phyloP scores from a whole-genome alignment of 106 monocot genomes.

The Dactylorhiza incarnata region DNA sequence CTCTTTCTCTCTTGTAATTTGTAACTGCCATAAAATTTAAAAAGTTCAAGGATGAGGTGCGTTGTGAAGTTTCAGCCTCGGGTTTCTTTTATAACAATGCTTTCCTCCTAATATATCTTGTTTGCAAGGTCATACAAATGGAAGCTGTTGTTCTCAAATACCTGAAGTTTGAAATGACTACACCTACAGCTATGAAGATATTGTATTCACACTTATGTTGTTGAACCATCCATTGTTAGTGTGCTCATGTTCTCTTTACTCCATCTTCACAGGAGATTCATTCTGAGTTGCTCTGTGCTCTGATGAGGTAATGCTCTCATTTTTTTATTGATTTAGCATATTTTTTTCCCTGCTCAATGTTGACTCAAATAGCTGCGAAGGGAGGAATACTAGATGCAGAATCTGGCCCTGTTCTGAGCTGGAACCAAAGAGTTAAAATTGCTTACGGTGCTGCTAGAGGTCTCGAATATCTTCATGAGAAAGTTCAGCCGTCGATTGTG shows the following conservation, averaged over 20 bases:
- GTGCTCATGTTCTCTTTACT: background rate
- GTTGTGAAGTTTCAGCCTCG: background rate
- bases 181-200: constrained; percentile 25
- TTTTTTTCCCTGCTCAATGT: too few relatives aligned
- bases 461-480: too few relatives aligned
- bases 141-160: constrained; percentile 70
- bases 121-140: constrained; percentile 66
- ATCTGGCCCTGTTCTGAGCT: too few relatives aligned
- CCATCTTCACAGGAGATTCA: constrained; percentile 51
- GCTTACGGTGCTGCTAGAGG: too few relatives aligned
- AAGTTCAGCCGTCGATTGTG: too few relatives aligned
- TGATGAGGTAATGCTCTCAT: too few relatives aligned
- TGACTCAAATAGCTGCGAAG: too few relatives aligned
- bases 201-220: background rate
- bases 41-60: constrained; percentile 84
- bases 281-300: constrained; percentile 61
- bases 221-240: background rate
- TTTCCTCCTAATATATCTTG: background rate
- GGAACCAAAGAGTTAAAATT: too few relatives aligned
- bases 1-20: too few relatives aligned
- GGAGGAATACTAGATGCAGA: too few relatives aligned
- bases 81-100: background rate
- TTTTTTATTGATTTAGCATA: too few relatives aligned
- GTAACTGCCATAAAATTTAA: too few relatives aligned
- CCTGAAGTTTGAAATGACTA: constrained; percentile 85